Evolutionary conservation across 495 filamentous ascomycete species (phyloP), one percentile per base, ranked within the genome.

Genomic region (Neurospora sp.): DNA sequence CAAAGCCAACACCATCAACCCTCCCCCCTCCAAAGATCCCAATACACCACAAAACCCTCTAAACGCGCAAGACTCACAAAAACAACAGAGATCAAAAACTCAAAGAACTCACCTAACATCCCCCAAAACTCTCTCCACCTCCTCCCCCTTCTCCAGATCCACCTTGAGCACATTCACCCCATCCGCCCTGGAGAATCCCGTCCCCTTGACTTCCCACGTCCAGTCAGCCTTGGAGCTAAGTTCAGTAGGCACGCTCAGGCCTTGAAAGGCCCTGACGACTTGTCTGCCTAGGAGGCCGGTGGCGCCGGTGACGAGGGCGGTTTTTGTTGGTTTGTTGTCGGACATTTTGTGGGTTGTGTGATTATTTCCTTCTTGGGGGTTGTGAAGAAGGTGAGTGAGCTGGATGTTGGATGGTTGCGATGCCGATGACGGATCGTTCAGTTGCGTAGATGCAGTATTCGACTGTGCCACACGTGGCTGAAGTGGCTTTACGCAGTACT

Each of bases 211-310:
- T n/a, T 88, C 84, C 88, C 94, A 97, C 27, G 27, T 65, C 53
- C 53, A 65, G 7, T 87, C 86, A 73, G 90, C 85, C 22, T 65
- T 35, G 0, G 53, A 31, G 14, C 53, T 35, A 65, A 65, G 53
- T 27, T 35, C 53, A 14, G 53, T 65, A 65, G 53, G 53, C 53
- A 65, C 53, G 27, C 53, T 35, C 27, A 65, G 8, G 53, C 53
- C 53, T 18, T 35, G 53, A 80, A 98, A 97, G 20, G 86, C 89
- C 71, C 89, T 90, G 74, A 91, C 86, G 18, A 94, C 90, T 80
- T 96, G 89, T 20, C 94, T 88, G 40, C 94, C 94, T 8, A 98
- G 86, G 3, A 96, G 85, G 61, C 94, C 94, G 44, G 88, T 95
- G 53, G 92, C 94, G 42, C 94, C 94, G 37, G 94, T 98, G 68